phyloP scores from a whole-genome alignment of 106 monocot genomes.

The Hemerocallis citrina region DNA sequence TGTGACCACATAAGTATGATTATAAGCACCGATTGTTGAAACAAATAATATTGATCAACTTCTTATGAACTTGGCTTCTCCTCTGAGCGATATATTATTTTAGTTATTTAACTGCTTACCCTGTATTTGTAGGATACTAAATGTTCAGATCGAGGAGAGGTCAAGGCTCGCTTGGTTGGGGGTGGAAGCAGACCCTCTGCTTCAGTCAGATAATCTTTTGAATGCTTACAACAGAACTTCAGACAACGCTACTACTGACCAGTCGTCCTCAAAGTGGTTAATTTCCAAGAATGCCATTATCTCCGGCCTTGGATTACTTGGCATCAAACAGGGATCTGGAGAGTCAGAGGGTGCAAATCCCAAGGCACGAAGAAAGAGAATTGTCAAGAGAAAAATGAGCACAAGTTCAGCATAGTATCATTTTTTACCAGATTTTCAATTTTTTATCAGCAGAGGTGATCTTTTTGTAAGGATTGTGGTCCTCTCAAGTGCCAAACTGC shows the following conservation, averaged over 20 bases:
- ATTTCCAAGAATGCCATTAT: constrained; percentile 88
- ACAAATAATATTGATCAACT: no score
- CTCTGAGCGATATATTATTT: no score
- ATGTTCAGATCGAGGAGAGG: constrained; percentile 64
- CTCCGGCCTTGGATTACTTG: constrained; percentile 80
- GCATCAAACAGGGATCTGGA: constrained; percentile 45
- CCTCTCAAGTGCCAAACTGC: not conserved
- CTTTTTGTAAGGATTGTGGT: not conserved
- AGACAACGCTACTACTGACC: constrained; percentile 9
- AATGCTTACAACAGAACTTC: constrained; percentile 63
- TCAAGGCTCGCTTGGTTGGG: constrained; percentile 89
- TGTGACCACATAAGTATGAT: no score
- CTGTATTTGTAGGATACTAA: constrained; percentile 46
- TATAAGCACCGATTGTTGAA: no score
- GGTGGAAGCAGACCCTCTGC: constrained; percentile 66
- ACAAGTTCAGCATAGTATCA: not conserved
- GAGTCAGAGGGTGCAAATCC: constrained; percentile 23
- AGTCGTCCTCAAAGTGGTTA: constrained; percentile 68
- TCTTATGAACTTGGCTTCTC: no score
- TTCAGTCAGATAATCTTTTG: constrained; percentile 58
- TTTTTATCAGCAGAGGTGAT: not conserved
- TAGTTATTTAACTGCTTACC: not conserved
- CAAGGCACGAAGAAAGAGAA: constrained; percentile 7
- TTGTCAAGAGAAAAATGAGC: constrained; percentile 7
- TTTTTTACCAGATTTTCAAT: not conserved